phyloP scores from a whole-genome alignment of 768 basidiomycete species.

The Ephemerocybe angulata region DNA sequence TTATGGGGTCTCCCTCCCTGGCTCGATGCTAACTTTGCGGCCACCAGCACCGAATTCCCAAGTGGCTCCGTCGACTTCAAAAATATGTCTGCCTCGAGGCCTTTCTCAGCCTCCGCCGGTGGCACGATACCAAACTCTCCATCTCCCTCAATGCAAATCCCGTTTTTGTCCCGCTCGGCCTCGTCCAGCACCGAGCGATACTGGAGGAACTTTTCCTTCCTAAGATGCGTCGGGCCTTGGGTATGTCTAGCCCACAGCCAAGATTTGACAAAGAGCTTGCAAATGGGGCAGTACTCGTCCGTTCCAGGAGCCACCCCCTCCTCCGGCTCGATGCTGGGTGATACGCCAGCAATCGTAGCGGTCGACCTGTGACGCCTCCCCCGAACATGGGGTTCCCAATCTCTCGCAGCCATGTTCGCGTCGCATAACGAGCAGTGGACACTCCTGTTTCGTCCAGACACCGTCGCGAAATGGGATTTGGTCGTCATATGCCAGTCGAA shows the following conservation, averaged over 20 bases:
- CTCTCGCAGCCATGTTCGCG: too few relatives aligned
- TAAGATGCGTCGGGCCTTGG: constrained; percentile 9
- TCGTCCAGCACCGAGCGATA: constrained; percentile 45
- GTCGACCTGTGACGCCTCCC: too few relatives aligned
- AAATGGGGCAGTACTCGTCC: too few relatives aligned
- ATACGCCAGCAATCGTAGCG: too few relatives aligned
- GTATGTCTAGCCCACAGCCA: background rate
- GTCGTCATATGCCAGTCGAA: constrained; percentile 27
- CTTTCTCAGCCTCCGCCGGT: constrained; percentile 24
- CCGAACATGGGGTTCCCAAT: too few relatives aligned
- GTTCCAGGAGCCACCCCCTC: too few relatives aligned
- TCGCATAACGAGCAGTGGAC: too few relatives aligned
- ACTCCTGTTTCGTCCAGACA: constrained; percentile 17
- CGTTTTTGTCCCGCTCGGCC: constrained; percentile 53
- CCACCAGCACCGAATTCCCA: constrained; percentile 26
- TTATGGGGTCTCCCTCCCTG: too few relatives aligned
- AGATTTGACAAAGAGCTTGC: background rate
- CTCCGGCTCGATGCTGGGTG: too few relatives aligned
- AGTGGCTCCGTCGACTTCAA: constrained; percentile 28
- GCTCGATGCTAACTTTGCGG: constrained; percentile 26
- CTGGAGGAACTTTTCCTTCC: constrained; percentile 33
- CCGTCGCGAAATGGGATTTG: constrained; percentile 27
- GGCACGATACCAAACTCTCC: constrained; percentile 53
- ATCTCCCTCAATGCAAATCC: constrained; percentile 39
- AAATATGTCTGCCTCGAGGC: constrained; percentile 14